Base-by-base conservation (phyloP, 139 green algal species). In the Gonium pectorale region DNA sequence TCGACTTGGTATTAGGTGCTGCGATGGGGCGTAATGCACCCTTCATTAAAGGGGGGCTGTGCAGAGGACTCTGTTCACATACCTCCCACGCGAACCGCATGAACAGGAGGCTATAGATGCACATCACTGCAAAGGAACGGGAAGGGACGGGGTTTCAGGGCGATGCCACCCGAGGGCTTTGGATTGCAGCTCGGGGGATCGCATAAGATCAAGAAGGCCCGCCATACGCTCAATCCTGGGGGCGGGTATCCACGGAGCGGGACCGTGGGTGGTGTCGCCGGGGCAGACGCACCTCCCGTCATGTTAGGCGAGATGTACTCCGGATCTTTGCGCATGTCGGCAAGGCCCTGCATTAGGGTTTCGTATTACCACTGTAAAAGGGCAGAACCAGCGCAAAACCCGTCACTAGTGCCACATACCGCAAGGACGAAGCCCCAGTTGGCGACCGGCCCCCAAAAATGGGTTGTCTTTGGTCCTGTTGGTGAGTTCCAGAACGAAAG, bases 381-480 rank as follows among this genome's bases (percentile, higher is more conserved):
- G 49, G 49, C 13, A 13, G 13, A 17, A 17, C 49, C 13, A 35
- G 22, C 15, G 26, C 68, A 62, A 40, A 5, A 62, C 44, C 43
- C 2, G 11, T n/a, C n/a, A n/a, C n/a, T n/a, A 40, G 5, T 63
- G 5, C 17, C n/a, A 69, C 84, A 69, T 31, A 95, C 93, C 81
- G 94, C 94, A 31, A 95, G 41, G 13, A 97, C 94, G 38, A 97
- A 97, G 26, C 94, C 94, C 94, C 94, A 97, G 90, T 97, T 97
- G 8, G 92, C 92, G 9, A 97, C 90, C 29, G 82, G 82, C 21
- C 93, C 94, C 94, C 94, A 97, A 75, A 97, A 97, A 35, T 83
- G 79, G 41, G 94, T 96, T 2, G 94, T 97, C 77, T 87, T 87
- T 0, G 86, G 86, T 3, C 86, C 86, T 21, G 86, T 90, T 15